phyloP scores from a whole-genome alignment of 208 protist genomes.

The Porcisia hertigi region DNA sequence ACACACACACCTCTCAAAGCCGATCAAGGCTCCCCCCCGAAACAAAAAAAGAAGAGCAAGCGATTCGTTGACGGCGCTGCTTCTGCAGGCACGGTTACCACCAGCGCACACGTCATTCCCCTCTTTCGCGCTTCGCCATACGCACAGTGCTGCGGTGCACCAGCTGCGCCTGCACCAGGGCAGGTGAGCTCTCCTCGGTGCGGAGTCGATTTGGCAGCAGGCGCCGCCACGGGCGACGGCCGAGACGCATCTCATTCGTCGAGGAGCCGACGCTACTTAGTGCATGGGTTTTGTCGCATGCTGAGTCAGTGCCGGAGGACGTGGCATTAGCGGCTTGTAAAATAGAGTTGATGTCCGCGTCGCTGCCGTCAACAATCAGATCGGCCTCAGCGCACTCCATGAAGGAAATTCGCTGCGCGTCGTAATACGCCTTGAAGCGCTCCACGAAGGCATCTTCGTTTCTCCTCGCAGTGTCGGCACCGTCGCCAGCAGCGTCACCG shows the following conservation, averaged over 20 bases:
- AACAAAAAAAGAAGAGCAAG: background rate
- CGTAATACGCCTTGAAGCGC: slow-evolving; percentile 32
- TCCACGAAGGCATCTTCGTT: slow-evolving; percentile 28
- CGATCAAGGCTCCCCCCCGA: background rate
- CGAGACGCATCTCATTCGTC: background rate
- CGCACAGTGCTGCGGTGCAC: slow-evolving; percentile 46
- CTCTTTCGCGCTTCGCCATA: slow-evolving; percentile 29
- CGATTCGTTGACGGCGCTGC: background rate
- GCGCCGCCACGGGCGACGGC: slow-evolving; percentile 18
- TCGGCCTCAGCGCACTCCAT: slow-evolving; percentile 14
- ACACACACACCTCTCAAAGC: background rate
- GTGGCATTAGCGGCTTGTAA: slow-evolving; percentile 10
- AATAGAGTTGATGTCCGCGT: slow-evolving; percentile 19
- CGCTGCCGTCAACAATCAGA: slow-evolving; percentile 7
- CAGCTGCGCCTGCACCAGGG: slow-evolving; percentile 50
- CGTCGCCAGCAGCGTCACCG: slow-evolving; percentile 6
- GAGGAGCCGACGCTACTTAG: background rate
- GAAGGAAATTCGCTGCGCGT: slow-evolving; percentile 28
- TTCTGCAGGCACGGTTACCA: background rate
- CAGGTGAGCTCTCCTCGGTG: slow-evolving; percentile 20
- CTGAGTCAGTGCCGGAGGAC: background rate
- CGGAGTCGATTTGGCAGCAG: slow-evolving; percentile 30
- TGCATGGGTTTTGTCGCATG: background rate
- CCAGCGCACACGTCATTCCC: slow-evolving; percentile 8
- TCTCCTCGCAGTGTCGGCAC: slow-evolving; percentile 5